Evolutionary conservation across 257 asterid genomes (phyloP), one percentile per base, ranked within the genome.

Genomic region (Linderniella brevidens): DNA sequence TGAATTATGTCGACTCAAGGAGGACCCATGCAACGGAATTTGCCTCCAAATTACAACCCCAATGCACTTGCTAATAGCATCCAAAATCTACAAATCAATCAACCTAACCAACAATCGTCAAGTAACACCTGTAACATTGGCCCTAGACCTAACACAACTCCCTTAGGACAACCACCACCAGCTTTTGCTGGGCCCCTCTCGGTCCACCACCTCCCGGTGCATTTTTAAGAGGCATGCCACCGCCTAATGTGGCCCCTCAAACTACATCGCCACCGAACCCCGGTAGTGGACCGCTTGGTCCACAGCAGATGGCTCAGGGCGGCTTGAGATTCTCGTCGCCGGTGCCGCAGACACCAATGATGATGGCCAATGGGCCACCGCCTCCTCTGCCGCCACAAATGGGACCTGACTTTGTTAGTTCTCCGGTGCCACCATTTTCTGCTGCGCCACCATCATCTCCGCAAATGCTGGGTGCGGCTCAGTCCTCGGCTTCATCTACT

Each of bases 121-220:
- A 25, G 42, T 49, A 66, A 66, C 61, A 39, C 38, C 19, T 66
- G 6, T 25, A 25, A 25, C 6, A 6, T 25, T 25, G 32, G 32
- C 32, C 32, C 32, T 25, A 25, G 32, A 25, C 70, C 76, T 40
- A 58, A 53, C 55, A 1, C 69, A 18, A 25, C 79, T 4, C 94
- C 95, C 5, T 85, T 81, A 19, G 86, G 86, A 48, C 94, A 85
- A 52, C 83, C 73, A 46, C 82, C 88, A 43, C 82, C 84, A 32
- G 59, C 88, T 37, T 81, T 82, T 57, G 49, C 74, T 5, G 88
- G 80, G 63, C 61, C 46, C 78, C 82, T 36, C 96, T 88, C 10
- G 92, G 94, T 13, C 72, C 85, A 44, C 82, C 95, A 8, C 87
- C 86, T 1, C 85, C 83, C 11, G 94, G 88, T 62, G 79, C 55